Evolutionary conservation across 352 stramenopile species (phyloP).

Genomic region (Thalassiosira exigua): DNA sequence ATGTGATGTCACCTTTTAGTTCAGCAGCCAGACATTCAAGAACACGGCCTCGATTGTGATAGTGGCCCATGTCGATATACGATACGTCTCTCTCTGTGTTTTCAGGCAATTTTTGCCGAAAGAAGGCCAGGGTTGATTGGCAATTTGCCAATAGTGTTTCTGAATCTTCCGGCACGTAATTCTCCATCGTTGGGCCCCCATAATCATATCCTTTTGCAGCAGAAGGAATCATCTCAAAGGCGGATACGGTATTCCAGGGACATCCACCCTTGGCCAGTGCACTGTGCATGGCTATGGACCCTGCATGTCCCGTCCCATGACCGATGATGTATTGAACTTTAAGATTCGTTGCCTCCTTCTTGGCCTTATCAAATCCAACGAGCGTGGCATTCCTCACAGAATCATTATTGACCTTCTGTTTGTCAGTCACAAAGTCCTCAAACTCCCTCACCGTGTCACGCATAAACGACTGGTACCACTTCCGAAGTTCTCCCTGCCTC

Average conservation of each 20-base stretch:
- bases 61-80: not conserved
- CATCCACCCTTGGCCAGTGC: not conserved
- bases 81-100: not conserved
- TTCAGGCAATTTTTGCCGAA: not conserved
- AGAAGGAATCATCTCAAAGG: not conserved
- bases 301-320: not conserved
- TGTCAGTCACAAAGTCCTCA: too few species aligned
- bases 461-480: conserved; percentile 62
- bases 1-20: not conserved
- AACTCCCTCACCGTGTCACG: conserved; percentile 33
- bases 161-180: not conserved
- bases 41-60: not conserved
- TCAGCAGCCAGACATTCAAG: conserved; percentile 17
- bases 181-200: not conserved
- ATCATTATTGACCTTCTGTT: too few species aligned
- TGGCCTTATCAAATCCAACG: too few species aligned
- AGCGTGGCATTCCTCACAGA: too few species aligned
- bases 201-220: not conserved
- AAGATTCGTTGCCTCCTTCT: too few species aligned
- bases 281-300: not conserved
- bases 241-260: not conserved
- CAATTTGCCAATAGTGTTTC: too few species aligned
- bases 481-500: conserved; percentile 33
- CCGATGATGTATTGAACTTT: not conserved
- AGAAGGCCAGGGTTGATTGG: not conserved